Conservation (phyloP, 2,329 filamentous ascomycete genomes). For the Lachnellula suecica region DNA sequence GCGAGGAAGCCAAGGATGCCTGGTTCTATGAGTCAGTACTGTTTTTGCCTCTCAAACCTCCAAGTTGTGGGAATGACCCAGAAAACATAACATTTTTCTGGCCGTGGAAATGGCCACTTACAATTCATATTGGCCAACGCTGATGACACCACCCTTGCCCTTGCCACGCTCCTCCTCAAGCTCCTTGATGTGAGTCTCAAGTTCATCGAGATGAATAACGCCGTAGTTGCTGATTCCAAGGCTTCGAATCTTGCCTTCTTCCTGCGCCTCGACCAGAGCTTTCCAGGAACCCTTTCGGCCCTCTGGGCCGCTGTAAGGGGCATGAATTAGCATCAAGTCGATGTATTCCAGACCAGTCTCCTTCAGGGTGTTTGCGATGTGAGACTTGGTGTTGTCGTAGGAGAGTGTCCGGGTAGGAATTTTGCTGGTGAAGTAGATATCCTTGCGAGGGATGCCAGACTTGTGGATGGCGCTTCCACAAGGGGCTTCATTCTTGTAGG, state of each 20-base stretch:
- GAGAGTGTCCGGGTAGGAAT: slow-evolving; percentile 49
- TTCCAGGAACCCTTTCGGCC: slow-evolving; percentile 60
- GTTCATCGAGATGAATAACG: slow-evolving; percentile 60
- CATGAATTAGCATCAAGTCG: slow-evolving; percentile 64
- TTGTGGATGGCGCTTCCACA: slow-evolving; percentile 51
- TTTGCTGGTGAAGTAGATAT: slow-evolving; percentile 64
- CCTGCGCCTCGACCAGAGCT: slow-evolving; percentile 62
- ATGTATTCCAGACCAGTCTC: slow-evolving; percentile 61
- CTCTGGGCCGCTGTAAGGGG: slow-evolving; percentile 56
- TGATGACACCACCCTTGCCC: slow-evolving; percentile 70
- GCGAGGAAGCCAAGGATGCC: slow-evolving; percentile 81
- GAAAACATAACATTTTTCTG: not conserved
- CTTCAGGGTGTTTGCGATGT: slow-evolving; percentile 62
- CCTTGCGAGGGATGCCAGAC: slow-evolving; percentile 49
- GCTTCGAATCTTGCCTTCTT: slow-evolving; percentile 59
- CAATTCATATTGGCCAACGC: slow-evolving; percentile 85
- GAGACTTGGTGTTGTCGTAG: slow-evolving; percentile 64
- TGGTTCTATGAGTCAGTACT: not conserved
- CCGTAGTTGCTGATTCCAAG: slow-evolving; percentile 68
- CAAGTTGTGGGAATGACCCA: not conserved
- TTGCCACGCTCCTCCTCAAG: slow-evolving; percentile 59
- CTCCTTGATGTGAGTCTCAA: slow-evolving; percentile 58
- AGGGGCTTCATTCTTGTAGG: slow-evolving; percentile 57
- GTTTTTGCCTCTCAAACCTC: too few species aligned
- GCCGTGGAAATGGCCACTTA: not conserved